phyloP scores from a whole-genome alignment of 495 filamentous ascomycete genomes.

The Trichodelitschia bisporula region DNA sequence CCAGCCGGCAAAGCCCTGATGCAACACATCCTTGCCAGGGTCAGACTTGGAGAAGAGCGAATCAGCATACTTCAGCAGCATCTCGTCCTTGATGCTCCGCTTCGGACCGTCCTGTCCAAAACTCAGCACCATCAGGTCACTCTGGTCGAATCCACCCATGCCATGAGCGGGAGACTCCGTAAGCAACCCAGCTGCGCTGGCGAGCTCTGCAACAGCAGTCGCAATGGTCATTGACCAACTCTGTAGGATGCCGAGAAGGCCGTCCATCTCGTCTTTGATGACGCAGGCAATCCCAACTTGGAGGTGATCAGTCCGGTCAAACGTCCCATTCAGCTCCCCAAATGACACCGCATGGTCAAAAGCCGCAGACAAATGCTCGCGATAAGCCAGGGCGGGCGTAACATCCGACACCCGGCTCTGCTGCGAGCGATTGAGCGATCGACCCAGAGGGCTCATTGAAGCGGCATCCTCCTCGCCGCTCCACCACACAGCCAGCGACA shows the following conservation, averaged over 20 bases:
- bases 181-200: conserved; percentile 51
- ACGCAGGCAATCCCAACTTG: conserved; percentile 55
- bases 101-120: conserved; percentile 18
- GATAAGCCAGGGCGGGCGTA: conserved; percentile 25
- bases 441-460: conserved; percentile 14
- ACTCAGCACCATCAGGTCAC: conserved; percentile 36
- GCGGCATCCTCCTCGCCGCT: conserved; percentile 40
- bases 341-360: conserved; percentile 21
- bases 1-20: conserved; percentile 49
- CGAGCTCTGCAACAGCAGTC: conserved; percentile 55
- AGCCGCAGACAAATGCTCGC: conserved; percentile 24
- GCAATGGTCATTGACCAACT: conserved; percentile 57
- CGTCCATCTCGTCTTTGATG: conserved; percentile 53
- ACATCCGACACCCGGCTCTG: conserved; percentile 18
- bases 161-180: conserved; percentile 4
- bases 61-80: conserved; percentile 47
- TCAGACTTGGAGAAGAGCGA: too few species aligned
- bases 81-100: conserved; percentile 30
- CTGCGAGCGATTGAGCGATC: conserved; percentile 11
- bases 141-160: conserved; percentile 24
- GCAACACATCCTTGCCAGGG: too few species aligned
- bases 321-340: too few species aligned
- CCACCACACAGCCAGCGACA: conserved; percentile 72
- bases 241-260: conserved; percentile 44
- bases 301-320: too few species aligned